Percentiles rank a stretch among this genome's conserved stretches.
These are phyloP conservation scores for Kernera saxatilis DNA, from an alignment of 345 rosid genomes.

Conservation along the genomic window DNA sequence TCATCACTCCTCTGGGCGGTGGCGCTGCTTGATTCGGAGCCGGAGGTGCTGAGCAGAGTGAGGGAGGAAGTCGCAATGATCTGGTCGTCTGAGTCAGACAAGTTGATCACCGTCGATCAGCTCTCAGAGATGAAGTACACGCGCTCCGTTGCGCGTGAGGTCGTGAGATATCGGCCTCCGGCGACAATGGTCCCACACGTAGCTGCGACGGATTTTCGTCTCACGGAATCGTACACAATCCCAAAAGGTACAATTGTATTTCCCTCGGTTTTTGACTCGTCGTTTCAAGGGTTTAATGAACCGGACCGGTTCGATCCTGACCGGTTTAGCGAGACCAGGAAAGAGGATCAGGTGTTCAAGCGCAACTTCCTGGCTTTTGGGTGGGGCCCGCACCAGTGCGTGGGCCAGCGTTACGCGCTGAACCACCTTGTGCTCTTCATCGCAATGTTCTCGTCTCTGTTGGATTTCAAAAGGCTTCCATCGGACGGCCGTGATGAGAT, in stretches of 20 bases:
- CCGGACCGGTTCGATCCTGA: constrained; percentile 79
- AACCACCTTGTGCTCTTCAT: constrained; percentile 77
- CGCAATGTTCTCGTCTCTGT: constrained; percentile 52
- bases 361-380: constrained; percentile 69
- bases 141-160: constrained; percentile 83
- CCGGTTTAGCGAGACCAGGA: constrained; percentile 52
- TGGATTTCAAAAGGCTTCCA: constrained; percentile 50
- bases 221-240: constrained; percentile 64
- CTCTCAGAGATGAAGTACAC: constrained; percentile 74
- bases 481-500: constrained; percentile 72
- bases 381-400: constrained; percentile 86
- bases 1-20: constrained; percentile 86
- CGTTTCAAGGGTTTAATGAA: constrained; percentile 72
- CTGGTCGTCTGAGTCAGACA: constrained; percentile 71
- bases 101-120: constrained; percentile 51
- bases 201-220: constrained; percentile 52
- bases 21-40: constrained; percentile 65
- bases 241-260: constrained; percentile 79
- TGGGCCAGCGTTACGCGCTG: constrained; percentile 83
- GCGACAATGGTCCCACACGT: constrained; percentile 86
- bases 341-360: constrained; percentile 50
- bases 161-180: constrained; percentile 62
- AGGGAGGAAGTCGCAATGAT: constrained; percentile 56
- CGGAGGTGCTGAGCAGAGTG: constrained; percentile 54
- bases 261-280: constrained; percentile 77